Conservation (phyloP, 371 early-diverging fungal species). For the Saksenaea vasiformis region DNA sequence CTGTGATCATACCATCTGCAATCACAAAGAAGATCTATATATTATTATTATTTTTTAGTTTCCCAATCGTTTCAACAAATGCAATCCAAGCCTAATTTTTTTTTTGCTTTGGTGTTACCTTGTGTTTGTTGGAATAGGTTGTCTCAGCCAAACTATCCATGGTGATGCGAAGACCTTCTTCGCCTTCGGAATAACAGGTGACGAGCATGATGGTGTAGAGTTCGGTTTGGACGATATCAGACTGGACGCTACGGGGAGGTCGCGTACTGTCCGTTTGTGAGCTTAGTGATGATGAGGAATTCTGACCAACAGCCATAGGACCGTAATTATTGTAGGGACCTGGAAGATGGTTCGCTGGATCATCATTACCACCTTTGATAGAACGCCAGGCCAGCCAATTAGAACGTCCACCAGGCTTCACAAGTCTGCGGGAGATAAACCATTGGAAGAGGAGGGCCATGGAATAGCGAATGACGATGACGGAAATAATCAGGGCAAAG, state of each 20-base stretch:
- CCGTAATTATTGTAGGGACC: slow-evolving; percentile 50
- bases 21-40: slow-evolving; percentile 43
- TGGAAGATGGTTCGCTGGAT: slow-evolving; percentile 49
- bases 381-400: slow-evolving; percentile 56
- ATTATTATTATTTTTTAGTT: too few species aligned
- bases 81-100: too few species aligned
- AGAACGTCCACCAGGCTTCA: slow-evolving; percentile 50
- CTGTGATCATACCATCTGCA: slow-evolving; percentile 52
- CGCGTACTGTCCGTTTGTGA: slow-evolving; percentile 20
- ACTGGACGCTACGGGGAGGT: slow-evolving; percentile 17
- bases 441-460: slow-evolving; percentile 68
- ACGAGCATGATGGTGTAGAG: slow-evolving; percentile 62
- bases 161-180: slow-evolving; percentile 76
- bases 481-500: slow-evolving; percentile 47
- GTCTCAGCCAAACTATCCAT: slow-evolving; percentile 83
- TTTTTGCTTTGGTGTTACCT: slow-evolving; percentile 23
- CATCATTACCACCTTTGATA: slow-evolving; percentile 48
- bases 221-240: slow-evolving; percentile 48
- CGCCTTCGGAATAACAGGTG: slow-evolving; percentile 82
- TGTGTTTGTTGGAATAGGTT: slow-evolving; percentile 57
- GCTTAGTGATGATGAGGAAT: slow-evolving; percentile 22
- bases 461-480: slow-evolving; percentile 54
- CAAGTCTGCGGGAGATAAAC: slow-evolving; percentile 48
- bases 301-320: slow-evolving; percentile 22
- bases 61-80: too few species aligned